A percentile compares a stretch with the other conserved stretches of the same genome.
Evolutionary conservation across 306 rosid species (phyloP).

Genomic region (Luffa acutangula): DNA sequence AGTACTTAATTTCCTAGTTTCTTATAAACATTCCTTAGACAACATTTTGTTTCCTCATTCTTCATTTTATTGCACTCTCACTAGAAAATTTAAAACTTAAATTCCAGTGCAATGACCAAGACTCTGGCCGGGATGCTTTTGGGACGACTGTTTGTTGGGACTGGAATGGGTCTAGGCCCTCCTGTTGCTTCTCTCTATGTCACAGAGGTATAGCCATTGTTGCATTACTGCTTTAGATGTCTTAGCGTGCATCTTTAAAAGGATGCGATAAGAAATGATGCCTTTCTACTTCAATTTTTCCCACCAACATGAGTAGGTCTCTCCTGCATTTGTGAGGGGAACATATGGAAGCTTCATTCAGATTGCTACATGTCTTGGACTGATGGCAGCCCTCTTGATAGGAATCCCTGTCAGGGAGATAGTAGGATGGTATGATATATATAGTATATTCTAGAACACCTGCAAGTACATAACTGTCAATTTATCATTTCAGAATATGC

Average conservation of each 20-base stretch:
- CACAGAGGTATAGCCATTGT: slow-evolving; percentile 53
- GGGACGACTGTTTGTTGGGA: slow-evolving; percentile 88
- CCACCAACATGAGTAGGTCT: slow-evolving; percentile 38
- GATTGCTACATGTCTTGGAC: slow-evolving; percentile 90
- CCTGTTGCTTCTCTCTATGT: slow-evolving; percentile 77
- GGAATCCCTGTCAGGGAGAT: slow-evolving; percentile 88
- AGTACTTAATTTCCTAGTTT: background rate
- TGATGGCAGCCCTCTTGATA: slow-evolving; percentile 76
- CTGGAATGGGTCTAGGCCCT: slow-evolving; percentile 93
- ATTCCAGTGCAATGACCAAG: slow-evolving; percentile 78
- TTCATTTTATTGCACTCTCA: background rate
- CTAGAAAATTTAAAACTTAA: background rate
- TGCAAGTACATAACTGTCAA: slow-evolving; percentile 8
- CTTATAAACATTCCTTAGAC: background rate
- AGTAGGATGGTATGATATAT: slow-evolving; percentile 55
- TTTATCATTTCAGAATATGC: slow-evolving; percentile 15
- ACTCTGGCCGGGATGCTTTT: slow-evolving; percentile 88
- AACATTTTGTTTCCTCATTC: background rate
- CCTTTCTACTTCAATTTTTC: slow-evolving; percentile 10
- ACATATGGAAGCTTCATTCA: slow-evolving; percentile 88
- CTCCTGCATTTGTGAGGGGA: slow-evolving; percentile 90
- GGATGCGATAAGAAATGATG: background rate
- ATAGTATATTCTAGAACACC: slow-evolving; percentile 5
- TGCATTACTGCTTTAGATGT: background rate
- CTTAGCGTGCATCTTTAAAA: background rate